phyloP scores from a whole-genome alignment of 257 asterid genomes.

The Petunia secreta region DNA sequence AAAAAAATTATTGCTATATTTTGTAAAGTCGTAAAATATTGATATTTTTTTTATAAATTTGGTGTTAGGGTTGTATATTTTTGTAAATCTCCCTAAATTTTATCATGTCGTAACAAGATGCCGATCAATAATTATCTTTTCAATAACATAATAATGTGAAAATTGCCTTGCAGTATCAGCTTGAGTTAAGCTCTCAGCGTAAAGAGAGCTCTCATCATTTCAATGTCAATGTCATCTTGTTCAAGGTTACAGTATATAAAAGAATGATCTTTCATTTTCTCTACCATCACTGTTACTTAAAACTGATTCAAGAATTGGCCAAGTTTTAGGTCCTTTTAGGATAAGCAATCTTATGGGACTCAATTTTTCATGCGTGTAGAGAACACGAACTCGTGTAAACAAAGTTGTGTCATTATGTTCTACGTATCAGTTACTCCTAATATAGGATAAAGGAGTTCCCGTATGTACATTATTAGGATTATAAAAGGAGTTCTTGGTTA shows the following conservation, averaged over 20 bases:
- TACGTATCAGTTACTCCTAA: neutral
- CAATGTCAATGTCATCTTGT: neutral
- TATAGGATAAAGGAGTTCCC: neutral
- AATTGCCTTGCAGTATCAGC: too few species aligned
- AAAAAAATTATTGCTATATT: too few species aligned
- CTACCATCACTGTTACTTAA: neutral
- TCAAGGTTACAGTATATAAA: neutral
- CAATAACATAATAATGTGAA: too few species aligned
- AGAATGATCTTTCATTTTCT: neutral
- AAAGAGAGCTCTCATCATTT: neutral
- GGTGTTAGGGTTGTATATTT: too few species aligned
- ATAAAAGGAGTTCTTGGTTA: neutral
- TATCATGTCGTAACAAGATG: too few species aligned
- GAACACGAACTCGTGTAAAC: neutral
- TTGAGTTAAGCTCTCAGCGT: too few species aligned
- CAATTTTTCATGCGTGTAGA: neutral
- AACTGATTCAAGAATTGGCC: neutral
- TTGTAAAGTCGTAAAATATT: too few species aligned
- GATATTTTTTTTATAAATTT: too few species aligned
- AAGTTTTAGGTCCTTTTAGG: slow-evolving; percentile 5
- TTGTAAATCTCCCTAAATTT: too few species aligned
- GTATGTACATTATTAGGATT: too few species aligned
- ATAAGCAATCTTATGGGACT: neutral
- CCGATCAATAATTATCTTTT: too few species aligned
- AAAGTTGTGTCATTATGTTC: neutral